Evolutionary conservation across 139 green algal genomes (phyloP).

Genomic region (Klebsormidium nitens): DNA sequence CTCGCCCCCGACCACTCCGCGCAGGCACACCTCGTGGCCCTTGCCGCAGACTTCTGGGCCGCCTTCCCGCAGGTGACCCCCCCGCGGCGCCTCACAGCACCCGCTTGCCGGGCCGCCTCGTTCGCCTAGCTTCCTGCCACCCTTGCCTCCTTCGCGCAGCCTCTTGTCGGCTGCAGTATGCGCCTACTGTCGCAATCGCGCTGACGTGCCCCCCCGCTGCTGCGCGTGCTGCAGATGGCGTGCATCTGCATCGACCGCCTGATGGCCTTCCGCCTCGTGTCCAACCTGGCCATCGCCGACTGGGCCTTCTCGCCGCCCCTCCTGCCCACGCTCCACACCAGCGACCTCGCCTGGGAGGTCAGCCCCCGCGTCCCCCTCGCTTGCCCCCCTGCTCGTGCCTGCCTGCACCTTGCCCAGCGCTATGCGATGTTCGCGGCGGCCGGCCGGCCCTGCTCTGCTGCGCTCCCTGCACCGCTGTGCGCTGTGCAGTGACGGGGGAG

Average conservation of each 20-base stretch:
- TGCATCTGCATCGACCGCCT: conserved; percentile 27
- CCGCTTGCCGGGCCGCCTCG: too few relatives aligned
- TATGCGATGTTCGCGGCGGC: background rate
- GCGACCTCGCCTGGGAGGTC: conserved; percentile 38
- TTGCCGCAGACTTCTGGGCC: too few relatives aligned
- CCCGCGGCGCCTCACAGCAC: too few relatives aligned
- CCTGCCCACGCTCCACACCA: conserved; percentile 11
- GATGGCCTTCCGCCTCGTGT: conserved; percentile 33
- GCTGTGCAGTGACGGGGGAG: too few relatives aligned
- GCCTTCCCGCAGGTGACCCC: too few relatives aligned
- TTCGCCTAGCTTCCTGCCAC: too few relatives aligned
- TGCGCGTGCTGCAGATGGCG: conserved; percentile 15
- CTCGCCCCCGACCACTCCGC: conserved; percentile 30
- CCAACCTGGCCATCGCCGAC: conserved; percentile 17
- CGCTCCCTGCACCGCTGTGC: background rate
- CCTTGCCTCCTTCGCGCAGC: too few relatives aligned
- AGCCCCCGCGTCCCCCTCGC: background rate
- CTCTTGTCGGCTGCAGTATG: too few relatives aligned
- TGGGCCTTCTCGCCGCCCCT: conserved; percentile 15
- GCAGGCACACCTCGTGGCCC: too few relatives aligned
- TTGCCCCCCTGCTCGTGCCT: conserved; percentile 3
- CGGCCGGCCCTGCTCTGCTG: background rate
- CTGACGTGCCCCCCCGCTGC: too few relatives aligned
- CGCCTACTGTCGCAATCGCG: too few relatives aligned
- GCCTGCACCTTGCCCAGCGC: background rate